Base-by-base conservation (phyloP, 164 flowering plant genomes). In the Aristolochia californica region DNA sequence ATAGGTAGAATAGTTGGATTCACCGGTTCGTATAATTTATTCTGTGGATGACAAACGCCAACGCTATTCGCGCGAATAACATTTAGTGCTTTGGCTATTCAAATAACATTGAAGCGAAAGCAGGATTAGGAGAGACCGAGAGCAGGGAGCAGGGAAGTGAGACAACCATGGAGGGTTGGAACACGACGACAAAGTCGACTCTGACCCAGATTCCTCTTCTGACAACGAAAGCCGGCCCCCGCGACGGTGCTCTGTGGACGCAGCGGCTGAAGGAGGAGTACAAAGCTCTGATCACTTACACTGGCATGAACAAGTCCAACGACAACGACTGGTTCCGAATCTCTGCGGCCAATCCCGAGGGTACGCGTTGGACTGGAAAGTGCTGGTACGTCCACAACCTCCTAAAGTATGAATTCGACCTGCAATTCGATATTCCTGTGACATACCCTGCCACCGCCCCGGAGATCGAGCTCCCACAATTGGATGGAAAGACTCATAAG, bases 301-400 rank as follows among this genome's bases (percentile, higher is more conserved):
- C 95, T 2, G 77, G 82, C 61, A 91, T 91, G 98, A 91, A 91
- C 82, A 91, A 91, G 60, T 77, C 91, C 56, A 87, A 85, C 28
- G 96, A 91, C 75, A 91, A 91, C 68, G 98, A 91, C 53, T 91
- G 98, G 98, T 91, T 91, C 67, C 75, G 98, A 25, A 91, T 91
- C 62, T 78, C 95, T 18, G 88, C 96, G 10, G 89, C 96, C 38
- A 91, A 88, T 61, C 77, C 89, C 0, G 95, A 91, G 51, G 98
- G 98, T 0, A 88, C 95, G 0, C 80, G 93, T 1, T 91, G 98
- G 98, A 78, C 80, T 2, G 98, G 98, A 3, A 91, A 87, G 79
- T 91, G 95, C 72, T 91, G 98, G 98, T 91, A 91, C 69, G 82
- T 91, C 30, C 87, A 88, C 67, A 91, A 91, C 63, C 84, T 91